These are phyloP conservation scores for Climacium dendroides DNA, from an alignment of 225 moss, liverwort and hornwort genomes.

Conservation along the genomic window DNA sequence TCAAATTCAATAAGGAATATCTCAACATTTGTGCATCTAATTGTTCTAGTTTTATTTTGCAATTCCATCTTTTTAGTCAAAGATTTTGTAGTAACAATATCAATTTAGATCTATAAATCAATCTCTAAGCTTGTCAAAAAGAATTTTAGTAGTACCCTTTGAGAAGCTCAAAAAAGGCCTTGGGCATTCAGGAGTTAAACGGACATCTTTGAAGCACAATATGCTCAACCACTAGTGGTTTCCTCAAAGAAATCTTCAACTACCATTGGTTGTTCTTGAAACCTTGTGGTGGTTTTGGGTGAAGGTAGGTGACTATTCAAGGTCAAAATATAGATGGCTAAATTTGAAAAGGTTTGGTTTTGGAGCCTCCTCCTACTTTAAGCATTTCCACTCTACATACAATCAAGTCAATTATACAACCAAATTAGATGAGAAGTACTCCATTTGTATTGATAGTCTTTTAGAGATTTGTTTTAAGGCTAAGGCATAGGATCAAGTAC, in stretches of 20 bases:
- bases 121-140: not conserved
- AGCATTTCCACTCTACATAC: rapidly evolving
- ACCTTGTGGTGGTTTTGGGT: rapidly evolving
- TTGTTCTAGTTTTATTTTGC: not conserved
- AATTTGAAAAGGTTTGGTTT: not conserved
- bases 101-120: not conserved
- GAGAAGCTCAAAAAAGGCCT: not conserved
- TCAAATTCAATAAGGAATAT: not conserved
- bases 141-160: rapidly evolving
- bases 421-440: not conserved
- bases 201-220: not conserved
- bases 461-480: too few species aligned
- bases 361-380: not conserved
- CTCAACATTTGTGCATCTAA: not conserved
- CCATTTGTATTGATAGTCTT: too few species aligned
- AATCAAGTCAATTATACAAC: rapidly evolving
- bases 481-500: too few species aligned
- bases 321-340: not conserved
- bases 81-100: not conserved
- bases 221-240: not conserved
- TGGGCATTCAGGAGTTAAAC: not conserved
- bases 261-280: not conserved
- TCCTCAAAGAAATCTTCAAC: not conserved
- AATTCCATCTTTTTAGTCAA: not conserved
- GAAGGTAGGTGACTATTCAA: not conserved